These are phyloP conservation scores for Aspergillus flavus DNA, from an alignment of 2,329 filamentous ascomycete species.

Conservation along the genomic window DNA sequence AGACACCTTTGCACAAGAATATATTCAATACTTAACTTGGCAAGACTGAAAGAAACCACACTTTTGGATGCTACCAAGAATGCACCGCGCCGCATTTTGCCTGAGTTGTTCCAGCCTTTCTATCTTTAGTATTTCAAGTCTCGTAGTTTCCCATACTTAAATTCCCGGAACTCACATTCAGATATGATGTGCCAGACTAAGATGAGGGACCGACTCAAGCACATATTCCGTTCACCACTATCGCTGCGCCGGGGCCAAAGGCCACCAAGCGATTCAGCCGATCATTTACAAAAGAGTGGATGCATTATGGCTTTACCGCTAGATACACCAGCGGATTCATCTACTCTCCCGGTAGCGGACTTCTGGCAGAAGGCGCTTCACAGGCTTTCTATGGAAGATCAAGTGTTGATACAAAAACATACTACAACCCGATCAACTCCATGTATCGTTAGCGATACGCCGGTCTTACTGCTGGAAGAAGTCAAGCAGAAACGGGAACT, in stretches of 20 bases:
- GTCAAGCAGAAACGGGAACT: neutral
- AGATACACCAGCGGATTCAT: neutral
- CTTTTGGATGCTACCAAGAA: neutral
- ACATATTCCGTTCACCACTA: neutral
- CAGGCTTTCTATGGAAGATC: neutral
- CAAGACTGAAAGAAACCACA: neutral
- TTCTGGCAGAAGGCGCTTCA: neutral
- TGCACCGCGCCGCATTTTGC: neutral
- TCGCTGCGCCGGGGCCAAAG: neutral
- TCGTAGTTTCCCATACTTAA: neutral
- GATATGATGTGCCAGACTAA: neutral
- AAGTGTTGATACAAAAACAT: neutral
- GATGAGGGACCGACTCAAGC: neutral
- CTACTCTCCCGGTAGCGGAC: neutral
- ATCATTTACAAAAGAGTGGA: neutral
- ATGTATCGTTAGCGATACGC: neutral
- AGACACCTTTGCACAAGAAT: neutral
- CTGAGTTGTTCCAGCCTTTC: neutral
- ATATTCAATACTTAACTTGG: neutral
- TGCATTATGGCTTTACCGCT: neutral
- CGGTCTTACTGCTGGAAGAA: neutral
- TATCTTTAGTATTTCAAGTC: neutral
- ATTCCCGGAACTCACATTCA: neutral
- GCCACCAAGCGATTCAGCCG: neutral
- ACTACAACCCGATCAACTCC: neutral